These are phyloP conservation scores for Tylopilus balloui DNA, from an alignment of 768 basidiomycete species.

Conservation along the genomic window DNA sequence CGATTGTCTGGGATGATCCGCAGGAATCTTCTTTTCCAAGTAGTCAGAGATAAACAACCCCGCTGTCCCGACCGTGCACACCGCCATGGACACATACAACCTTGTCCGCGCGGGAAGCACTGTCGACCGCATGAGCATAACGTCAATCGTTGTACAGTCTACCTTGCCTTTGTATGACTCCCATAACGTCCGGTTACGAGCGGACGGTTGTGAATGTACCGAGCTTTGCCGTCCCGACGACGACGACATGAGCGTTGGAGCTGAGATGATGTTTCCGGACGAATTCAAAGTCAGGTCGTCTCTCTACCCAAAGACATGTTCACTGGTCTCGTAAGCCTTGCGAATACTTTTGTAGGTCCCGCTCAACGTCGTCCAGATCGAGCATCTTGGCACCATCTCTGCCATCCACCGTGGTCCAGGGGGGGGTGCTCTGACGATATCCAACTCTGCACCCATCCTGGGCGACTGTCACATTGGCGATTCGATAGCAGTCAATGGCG, in stretches of 20 bases:
- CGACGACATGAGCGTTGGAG: conserved; percentile 16
- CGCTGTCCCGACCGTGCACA: conserved; percentile 42
- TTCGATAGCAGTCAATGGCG: conserved; percentile 86
- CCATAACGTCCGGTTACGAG: conserved; percentile 32
- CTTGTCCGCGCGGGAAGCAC: conserved; percentile 54
- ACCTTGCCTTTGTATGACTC: conserved; percentile 41
- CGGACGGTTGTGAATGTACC: conserved; percentile 4
- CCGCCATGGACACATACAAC: conserved; percentile 44
- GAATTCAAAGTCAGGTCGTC: conserved; percentile 1
- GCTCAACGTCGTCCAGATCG: conserved; percentile 54
- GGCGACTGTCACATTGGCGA: conserved; percentile 91
- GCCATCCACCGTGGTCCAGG: conserved; percentile 58
- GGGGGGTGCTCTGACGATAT: conserved; percentile 81
- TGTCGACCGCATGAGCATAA: conserved; percentile 24
- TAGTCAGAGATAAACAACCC: conserved; percentile 50
- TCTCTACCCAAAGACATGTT: conserved; percentile 49
- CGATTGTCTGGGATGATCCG: background rate
- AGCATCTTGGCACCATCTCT: conserved; percentile 78
- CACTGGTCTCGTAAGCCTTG: conserved; percentile 64
- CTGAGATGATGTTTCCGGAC: background rate
- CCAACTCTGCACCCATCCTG: conserved; percentile 66
- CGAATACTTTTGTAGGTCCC: background rate
- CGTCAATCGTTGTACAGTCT: conserved; percentile 1
- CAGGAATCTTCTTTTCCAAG: conserved; percentile 42
- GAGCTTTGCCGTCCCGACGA: conserved; percentile 1